Evolutionary conservation across 352 stramenopile genomes (phyloP).

Genomic region (Globisporangium uncinulatum): DNA sequence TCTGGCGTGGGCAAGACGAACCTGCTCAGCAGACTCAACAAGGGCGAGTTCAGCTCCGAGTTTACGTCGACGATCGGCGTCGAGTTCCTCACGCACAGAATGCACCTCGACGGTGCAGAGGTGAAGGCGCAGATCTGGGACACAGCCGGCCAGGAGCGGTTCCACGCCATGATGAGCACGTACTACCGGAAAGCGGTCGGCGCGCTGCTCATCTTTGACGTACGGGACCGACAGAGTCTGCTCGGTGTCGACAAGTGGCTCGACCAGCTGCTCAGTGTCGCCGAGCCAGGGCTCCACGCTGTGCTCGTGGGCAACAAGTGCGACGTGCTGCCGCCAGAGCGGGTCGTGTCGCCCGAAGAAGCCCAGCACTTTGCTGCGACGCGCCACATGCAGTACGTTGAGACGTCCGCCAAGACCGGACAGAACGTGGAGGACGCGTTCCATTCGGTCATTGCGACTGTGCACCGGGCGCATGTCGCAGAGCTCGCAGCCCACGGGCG

Average conservation of each 20-base stretch:
- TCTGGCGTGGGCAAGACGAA: conserved; percentile 86
- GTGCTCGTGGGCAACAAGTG: conserved; percentile 77
- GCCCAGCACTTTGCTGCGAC: conserved; percentile 54
- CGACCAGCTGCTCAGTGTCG: conserved; percentile 65
- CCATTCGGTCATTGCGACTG: conserved; percentile 41
- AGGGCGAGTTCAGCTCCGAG: conserved; percentile 79
- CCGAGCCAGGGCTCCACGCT: conserved; percentile 59
- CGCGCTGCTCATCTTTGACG: conserved; percentile 75
- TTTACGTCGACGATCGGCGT: conserved; percentile 84
- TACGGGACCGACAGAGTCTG: conserved; percentile 49
- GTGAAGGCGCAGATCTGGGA: conserved; percentile 89
- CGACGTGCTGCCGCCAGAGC: conserved; percentile 35
- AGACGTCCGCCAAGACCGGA: conserved; percentile 77
- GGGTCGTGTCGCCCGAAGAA: conserved; percentile 51
- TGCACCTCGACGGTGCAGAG: conserved; percentile 53
- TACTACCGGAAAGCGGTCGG: conserved; percentile 84
- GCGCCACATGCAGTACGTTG: conserved; percentile 73
- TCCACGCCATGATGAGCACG: conserved; percentile 86
- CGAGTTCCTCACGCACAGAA: conserved; percentile 84
- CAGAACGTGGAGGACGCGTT: conserved; percentile 62
- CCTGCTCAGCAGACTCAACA: conserved; percentile 71
- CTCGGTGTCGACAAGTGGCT: conserved; percentile 61
- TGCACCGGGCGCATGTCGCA: conserved; percentile 38
- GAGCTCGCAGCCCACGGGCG: conserved; percentile 20
- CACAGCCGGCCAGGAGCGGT: conserved; percentile 81